Base-by-base conservation (phyloP, 345 rosid genomes). In the Salix dunnii region DNA sequence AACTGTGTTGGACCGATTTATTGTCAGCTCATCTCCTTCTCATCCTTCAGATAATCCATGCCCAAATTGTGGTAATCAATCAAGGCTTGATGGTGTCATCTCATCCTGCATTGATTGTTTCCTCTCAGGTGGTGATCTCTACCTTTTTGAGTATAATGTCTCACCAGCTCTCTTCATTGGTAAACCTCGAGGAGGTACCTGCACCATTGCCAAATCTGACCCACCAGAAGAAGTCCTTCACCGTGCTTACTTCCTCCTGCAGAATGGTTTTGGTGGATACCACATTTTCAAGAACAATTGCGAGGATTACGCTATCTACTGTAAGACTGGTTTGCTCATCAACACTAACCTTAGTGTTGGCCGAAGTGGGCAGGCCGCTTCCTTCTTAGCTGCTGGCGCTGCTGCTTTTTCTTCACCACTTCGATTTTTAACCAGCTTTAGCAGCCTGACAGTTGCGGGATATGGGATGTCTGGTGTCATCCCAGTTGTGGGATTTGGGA, bases 121-220 rank as follows among this genome's bases (percentile, higher is more conserved):
- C 76, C 92, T 93, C 60, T 53, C 75, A 0, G 91, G 84, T 61
- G 93, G 94, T 12, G 73, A 91, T 36, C 87, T 90, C 49, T 87
- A 85, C 80, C 83, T 80, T 72, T 93, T 91, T 62, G 89, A 85
- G 21, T 93, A 93, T 62, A 71, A 74, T 28, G 90, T 86, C 78
- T 83, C 92, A 2, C 71, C 62, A 1, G 87, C 79, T 40, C 1
- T 84, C 38, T 93, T 89, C 70, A 73, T 93, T 36, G 85, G 85
- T 36, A 90, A 90, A 81, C 84, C 85, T 76, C 77, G 97, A 76
- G 98, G 98, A 6, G 98, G 97, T 23, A 94, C 95, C 20, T 88
- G 92, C 82, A 94, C 95, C 9, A 85, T 85, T 33, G 92, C 97
- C 23, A 0, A 80, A 25, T 85, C 94, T 5, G 98, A 94, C 84